Percentiles rank a stretch among this genome's conserved stretches.
These are phyloP conservation scores for Leucocoprinus birnbaumii DNA, from an alignment of 768 basidiomycete genomes.

Conservation along the genomic window DNA sequence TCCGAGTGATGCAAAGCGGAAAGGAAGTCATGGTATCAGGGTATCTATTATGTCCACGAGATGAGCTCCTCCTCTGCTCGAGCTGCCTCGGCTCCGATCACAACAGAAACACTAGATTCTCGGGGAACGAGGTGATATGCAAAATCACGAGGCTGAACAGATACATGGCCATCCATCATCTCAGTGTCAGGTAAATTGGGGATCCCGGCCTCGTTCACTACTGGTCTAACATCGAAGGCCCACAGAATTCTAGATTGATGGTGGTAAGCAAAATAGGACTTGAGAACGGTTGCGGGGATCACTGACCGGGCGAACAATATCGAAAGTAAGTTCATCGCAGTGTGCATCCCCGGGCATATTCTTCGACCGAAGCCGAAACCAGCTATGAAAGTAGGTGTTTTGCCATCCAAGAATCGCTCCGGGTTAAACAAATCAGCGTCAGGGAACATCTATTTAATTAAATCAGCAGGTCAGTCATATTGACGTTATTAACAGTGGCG, in stretches of 20 bases:
- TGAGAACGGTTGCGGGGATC: not conserved
- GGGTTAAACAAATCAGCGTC: slow-evolving; percentile 19
- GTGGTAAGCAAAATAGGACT: not conserved
- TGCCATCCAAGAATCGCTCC: slow-evolving; percentile 20
- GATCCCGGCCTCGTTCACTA: slow-evolving; percentile 13
- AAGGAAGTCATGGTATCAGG: too few species aligned
- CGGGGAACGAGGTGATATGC: slow-evolving; percentile 15
- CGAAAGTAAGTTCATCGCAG: slow-evolving; percentile 23
- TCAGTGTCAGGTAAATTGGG: slow-evolving; percentile 17
- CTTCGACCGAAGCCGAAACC: slow-evolving; percentile 26
- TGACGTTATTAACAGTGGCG: not conserved
- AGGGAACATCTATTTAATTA: slow-evolving; percentile 19
- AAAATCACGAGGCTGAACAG: slow-evolving; percentile 18
- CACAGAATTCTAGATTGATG: slow-evolving; percentile 19
- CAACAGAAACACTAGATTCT: slow-evolving; percentile 1
- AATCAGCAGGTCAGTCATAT: not conserved
- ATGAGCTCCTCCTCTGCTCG: slow-evolving; percentile 14
- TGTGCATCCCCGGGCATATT: slow-evolving; percentile 26
- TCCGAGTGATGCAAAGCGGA: not conserved
- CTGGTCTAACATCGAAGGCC: slow-evolving; percentile 20
- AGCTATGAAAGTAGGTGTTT: slow-evolving; percentile 16
- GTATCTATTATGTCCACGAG: slow-evolving; percentile 3
- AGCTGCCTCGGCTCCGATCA: slow-evolving; percentile 14
- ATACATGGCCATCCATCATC: slow-evolving; percentile 17
- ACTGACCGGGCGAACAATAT: slow-evolving; percentile 21